phyloP scores from a whole-genome alignment of 768 basidiomycete species.

The Termitomyces sp. region DNA sequence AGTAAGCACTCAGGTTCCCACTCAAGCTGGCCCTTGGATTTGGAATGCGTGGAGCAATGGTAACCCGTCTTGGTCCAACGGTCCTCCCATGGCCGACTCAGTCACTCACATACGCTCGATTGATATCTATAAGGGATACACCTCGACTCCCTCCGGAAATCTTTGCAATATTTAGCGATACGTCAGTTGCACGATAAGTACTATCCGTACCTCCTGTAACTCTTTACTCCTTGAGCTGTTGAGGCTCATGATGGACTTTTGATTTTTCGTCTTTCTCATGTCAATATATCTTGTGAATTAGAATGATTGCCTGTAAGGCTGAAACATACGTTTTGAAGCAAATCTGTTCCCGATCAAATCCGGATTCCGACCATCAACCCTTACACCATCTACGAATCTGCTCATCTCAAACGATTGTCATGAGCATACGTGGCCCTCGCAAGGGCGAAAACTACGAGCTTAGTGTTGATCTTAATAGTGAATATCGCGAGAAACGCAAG shows the following conservation, averaged over 20 bases:
- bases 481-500: slow-evolving; percentile 91
- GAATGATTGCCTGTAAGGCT: not conserved
- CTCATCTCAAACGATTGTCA: slow-evolving; percentile 16
- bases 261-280: not conserved
- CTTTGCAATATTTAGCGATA: slow-evolving; percentile 15
- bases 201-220: no score
- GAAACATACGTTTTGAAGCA: not conserved
- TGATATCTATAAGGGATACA: slow-evolving; percentile 28
- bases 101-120: slow-evolving; percentile 29
- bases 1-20: slow-evolving; percentile 20
- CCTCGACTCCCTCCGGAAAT: slow-evolving; percentile 17
- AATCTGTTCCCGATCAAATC: not conserved
- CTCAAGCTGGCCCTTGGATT: slow-evolving; percentile 22
- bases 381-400: not conserved
- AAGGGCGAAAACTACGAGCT: slow-evolving; percentile 98
- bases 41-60: slow-evolving; percentile 33
- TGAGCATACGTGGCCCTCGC: slow-evolving; percentile 54
- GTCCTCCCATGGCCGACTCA: slow-evolving; percentile 28
- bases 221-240: not conserved
- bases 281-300: not conserved
- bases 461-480: slow-evolving; percentile 93
- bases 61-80: slow-evolving; percentile 28
- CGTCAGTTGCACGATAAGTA: not conserved
- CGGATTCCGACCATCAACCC: slow-evolving; percentile 8
- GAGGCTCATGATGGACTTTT: not conserved